A percentile compares a stretch with the other conserved stretches of the same genome.
These are phyloP conservation scores for Cytospora schulzeri DNA, from an alignment of 2,329 filamentous ascomycete species.

Conservation along the genomic window DNA sequence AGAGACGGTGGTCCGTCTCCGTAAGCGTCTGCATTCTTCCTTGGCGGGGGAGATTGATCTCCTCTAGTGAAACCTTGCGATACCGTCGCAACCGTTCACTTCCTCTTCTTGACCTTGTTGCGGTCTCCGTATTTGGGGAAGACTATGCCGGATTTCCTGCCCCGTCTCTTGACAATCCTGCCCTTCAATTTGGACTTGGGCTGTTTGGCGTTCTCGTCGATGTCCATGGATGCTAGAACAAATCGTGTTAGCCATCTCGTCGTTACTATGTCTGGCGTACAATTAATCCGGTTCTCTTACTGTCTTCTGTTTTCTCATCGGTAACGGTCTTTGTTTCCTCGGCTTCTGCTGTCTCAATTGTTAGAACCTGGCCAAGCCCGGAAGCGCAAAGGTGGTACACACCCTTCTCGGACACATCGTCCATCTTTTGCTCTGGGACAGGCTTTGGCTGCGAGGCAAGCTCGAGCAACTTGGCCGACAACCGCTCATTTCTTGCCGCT, in stretches of 20 bases:
- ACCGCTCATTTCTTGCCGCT: slow-evolving; percentile 75
- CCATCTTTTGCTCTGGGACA: slow-evolving; percentile 41
- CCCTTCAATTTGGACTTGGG: slow-evolving; percentile 48
- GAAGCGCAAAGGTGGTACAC: slow-evolving; percentile 31
- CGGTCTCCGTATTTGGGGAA: slow-evolving; percentile 61
- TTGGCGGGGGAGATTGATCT: background rate
- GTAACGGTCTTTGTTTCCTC: slow-evolving; percentile 36
- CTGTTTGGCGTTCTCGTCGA: slow-evolving; percentile 49
- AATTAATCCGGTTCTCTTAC: slow-evolving; percentile 29
- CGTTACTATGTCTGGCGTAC: background rate
- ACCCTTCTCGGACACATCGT: slow-evolving; percentile 52
- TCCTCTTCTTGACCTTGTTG: slow-evolving; percentile 48
- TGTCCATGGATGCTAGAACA: slow-evolving; percentile 55
- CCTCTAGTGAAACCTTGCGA: background rate
- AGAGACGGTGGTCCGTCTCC: background rate
- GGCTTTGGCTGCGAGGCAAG: slow-evolving; percentile 77
- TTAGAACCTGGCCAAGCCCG: background rate
- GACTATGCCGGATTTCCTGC: slow-evolving; percentile 59
- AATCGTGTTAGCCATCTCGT: background rate
- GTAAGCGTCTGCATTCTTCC: background rate
- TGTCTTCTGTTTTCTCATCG: slow-evolving; percentile 36
- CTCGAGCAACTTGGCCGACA: slow-evolving; percentile 84
- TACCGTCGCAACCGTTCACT: slow-evolving; percentile 19
- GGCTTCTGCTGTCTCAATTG: slow-evolving; percentile 24
- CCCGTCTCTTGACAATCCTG: slow-evolving; percentile 59